These are phyloP conservation scores for Verticillium albo-atrum DNA, from an alignment of 2,329 filamentous ascomycete genomes.

Conservation along the genomic window DNA sequence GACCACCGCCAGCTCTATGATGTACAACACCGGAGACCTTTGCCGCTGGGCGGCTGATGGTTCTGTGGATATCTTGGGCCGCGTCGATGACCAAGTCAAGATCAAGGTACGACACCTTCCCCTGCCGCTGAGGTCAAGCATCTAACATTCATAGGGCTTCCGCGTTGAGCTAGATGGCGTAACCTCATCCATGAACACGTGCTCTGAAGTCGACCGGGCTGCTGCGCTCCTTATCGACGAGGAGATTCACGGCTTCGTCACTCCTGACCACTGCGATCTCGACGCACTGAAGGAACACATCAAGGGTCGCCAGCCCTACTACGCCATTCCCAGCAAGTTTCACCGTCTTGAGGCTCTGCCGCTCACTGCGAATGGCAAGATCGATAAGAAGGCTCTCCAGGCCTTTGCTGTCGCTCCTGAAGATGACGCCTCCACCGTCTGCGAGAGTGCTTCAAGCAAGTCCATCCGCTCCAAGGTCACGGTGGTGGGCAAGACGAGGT, in stretches of 20 bases:
- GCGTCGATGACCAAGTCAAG: constrained; percentile 57
- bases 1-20: constrained; percentile 29
- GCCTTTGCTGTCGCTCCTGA: constrained; percentile 17
- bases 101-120: constrained; percentile 21
- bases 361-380: constrained; percentile 50
- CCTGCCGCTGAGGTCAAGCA: neutral
- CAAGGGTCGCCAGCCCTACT: constrained; percentile 43
- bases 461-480: constrained; percentile 5
- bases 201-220: constrained; percentile 39
- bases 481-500: constrained; percentile 2
- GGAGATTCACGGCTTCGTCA: constrained; percentile 45
- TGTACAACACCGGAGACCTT: constrained; percentile 58
- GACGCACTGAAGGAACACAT: constrained; percentile 33
- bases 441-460: neutral
- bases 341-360: constrained; percentile 39
- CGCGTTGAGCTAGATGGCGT: constrained; percentile 57
- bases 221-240: constrained; percentile 40
- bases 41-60: constrained; percentile 49
- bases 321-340: constrained; percentile 45
- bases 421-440: neutral
- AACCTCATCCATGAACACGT: constrained; percentile 40
- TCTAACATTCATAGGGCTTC: constrained; percentile 35
- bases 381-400: constrained; percentile 43
- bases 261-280: constrained; percentile 25
- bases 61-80: constrained; percentile 47